Conservation (phyloP, 1,284 basidiomycete genomes). For the Volvariella volvacea region DNA sequence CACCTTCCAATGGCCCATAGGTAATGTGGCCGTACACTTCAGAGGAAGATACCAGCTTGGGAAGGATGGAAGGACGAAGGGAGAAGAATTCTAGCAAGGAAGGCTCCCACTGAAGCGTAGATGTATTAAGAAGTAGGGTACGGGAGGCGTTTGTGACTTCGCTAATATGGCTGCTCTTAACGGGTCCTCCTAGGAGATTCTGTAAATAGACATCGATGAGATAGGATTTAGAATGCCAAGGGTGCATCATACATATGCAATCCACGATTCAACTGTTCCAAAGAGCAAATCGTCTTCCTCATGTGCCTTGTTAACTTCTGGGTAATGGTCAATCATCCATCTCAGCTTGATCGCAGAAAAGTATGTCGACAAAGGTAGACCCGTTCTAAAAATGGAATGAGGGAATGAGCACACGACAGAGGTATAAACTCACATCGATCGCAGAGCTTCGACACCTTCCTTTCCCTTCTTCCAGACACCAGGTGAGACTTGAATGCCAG, state of each 20-base stretch:
- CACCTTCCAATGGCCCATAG: conserved; percentile 64
- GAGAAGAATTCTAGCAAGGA: conserved; percentile 86
- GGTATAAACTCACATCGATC: conserved; percentile 56
- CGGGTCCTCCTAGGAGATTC: conserved; percentile 78
- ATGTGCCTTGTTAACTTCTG: conserved; percentile 77
- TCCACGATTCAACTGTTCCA: conserved; percentile 96
- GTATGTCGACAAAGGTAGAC: conserved; percentile 92
- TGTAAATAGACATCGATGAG: conserved; percentile 21
- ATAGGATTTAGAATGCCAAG: conserved; percentile 10
- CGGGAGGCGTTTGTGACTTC: conserved; percentile 98
- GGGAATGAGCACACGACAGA: conserved; percentile 8
- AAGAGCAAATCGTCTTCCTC: conserved; percentile 81
- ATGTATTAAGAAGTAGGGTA: conserved; percentile 86
- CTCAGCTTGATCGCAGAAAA: conserved; percentile 94
- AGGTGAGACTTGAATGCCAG: conserved; percentile 71
- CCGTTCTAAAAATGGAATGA: conserved; percentile 50
- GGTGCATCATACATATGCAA: conserved; percentile 87
- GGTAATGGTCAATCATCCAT: conserved; percentile 93
- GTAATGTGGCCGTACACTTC: conserved; percentile 85
- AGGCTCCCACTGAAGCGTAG: conserved; percentile 79
- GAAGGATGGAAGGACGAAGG: conserved; percentile 73
- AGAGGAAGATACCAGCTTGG: conserved; percentile 85
- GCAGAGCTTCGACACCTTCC: conserved; percentile 61
- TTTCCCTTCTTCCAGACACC: conserved; percentile 65
- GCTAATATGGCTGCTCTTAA: conserved; percentile 75